phyloP scores from a whole-genome alignment of 2,329 filamentous ascomycete genomes.

The Pleoardoris graminearum region DNA sequence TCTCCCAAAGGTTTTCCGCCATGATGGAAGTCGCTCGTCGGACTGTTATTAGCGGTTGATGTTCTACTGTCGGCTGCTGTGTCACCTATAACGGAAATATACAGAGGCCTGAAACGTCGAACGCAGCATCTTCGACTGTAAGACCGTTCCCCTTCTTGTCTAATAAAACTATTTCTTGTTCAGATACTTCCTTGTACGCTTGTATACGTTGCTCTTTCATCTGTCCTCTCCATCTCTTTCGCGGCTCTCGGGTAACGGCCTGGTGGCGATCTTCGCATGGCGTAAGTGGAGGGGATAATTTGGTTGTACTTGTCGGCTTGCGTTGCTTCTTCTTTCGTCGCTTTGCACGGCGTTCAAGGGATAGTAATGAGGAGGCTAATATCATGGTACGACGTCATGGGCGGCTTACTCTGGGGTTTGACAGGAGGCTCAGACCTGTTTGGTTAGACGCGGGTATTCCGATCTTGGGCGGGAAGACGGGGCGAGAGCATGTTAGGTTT shows the following conservation, averaged over 20 bases:
- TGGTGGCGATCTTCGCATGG: constrained; percentile 20
- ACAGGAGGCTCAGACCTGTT: constrained; percentile 2
- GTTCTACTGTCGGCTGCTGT: neutral
- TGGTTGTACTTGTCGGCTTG: constrained; percentile 1
- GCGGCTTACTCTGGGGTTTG: constrained; percentile 3
- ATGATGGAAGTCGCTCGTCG: too few relatives aligned
- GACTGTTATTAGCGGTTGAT: neutral
- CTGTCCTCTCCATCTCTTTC: constrained; percentile 1
- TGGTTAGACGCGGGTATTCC: neutral
- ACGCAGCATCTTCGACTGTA: too few relatives aligned
- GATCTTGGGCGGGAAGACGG: too few relatives aligned
- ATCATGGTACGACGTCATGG: neutral
- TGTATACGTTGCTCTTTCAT: constrained; percentile 4
- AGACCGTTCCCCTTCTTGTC: too few relatives aligned
- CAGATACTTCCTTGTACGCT: constrained; percentile 5
- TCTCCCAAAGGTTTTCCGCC: too few relatives aligned
- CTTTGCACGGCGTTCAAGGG: constrained; percentile 1
- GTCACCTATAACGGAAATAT: too few relatives aligned
- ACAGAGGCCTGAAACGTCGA: too few relatives aligned
- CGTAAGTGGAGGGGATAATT: constrained; percentile 12
- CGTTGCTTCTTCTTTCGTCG: neutral
- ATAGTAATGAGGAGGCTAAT: neutral
- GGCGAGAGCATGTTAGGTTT: too few relatives aligned
- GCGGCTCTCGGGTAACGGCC: constrained; percentile 12
- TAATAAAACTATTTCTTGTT: too few relatives aligned